Evolutionary conservation across 2,329 filamentous ascomycete species (phyloP), one percentile per base, ranked within the genome.

Genomic region (Celoporthe dispersa): DNA sequence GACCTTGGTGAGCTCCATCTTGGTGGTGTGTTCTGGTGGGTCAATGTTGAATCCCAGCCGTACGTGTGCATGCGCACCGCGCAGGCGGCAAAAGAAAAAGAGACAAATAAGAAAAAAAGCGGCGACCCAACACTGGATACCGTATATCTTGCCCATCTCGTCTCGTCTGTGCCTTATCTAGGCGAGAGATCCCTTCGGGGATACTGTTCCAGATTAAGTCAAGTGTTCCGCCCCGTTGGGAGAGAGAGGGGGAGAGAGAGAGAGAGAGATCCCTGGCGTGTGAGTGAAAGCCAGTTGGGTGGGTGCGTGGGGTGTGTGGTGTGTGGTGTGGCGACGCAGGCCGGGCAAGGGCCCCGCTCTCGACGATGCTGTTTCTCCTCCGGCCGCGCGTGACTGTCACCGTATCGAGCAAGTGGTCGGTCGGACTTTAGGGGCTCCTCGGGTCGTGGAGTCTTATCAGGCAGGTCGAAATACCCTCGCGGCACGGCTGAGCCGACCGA

Each of bases 381-480:
- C 22, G 22, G 44, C 44, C 44, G 22, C 44, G 44, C 44, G 44
- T 48, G 44, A 48, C 44, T n/a, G 44, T n/a, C 44, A 5, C 57
- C 31, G 57, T 37, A 37, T 60, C 22, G 19, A 60, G 57, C 19
- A 60, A 35, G 57, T 60, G 57, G 57, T 37, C 37, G 57, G 19
- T 33, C n/a, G 57, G 57, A 28, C 28, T 19, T 31, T 31, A 6
- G 51, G 16, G 22, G 44, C 44, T n/a, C 33, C 31, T 37, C 33
- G 57, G 57, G 11, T 39, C 57, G 16, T 60, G 28, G 9, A n/a
- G 57, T 55, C 12, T 9, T 31, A 37, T 60, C 22, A 60, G 57
- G 57, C 33, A 60, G 57, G 57, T 37, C 57, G 33, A 60, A 8
- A 8, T 16, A 25, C 3, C 16, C n/a, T 12, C 7, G 19, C 28